A percentile compares a stretch with the other conserved stretches of the same genome.
Conservation (phyloP, 2,329 filamentous ascomycete species). For the Botrytis pseudocinerea region DNA sequence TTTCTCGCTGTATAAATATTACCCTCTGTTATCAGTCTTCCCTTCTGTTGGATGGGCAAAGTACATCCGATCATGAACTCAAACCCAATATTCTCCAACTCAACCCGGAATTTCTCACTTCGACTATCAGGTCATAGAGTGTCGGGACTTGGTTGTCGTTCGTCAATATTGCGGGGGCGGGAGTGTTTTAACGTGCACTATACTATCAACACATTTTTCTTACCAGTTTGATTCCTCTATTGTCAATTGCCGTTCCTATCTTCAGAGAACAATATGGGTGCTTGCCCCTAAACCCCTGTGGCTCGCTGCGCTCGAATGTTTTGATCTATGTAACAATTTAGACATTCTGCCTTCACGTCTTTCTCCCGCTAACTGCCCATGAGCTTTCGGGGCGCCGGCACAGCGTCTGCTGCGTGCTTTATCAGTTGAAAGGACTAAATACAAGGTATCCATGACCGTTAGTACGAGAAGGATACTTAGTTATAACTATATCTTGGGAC, state of each 20-base stretch:
- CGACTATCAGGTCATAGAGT: background rate
- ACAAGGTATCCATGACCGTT: background rate
- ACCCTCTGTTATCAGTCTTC: background rate
- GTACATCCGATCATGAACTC: background rate
- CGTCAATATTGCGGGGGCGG: background rate
- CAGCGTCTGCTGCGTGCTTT: background rate
- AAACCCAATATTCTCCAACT: background rate
- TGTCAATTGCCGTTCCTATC: rapidly evolving
- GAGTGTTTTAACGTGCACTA: background rate
- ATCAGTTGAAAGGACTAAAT: background rate
- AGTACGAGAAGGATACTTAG: background rate
- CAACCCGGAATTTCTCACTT: background rate
- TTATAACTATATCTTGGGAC: background rate
- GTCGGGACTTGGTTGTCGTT: background rate
- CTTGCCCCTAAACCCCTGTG: background rate
- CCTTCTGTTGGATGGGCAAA: background rate
- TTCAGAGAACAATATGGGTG: background rate
- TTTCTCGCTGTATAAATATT: background rate
- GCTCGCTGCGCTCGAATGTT: background rate
- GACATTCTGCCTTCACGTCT: background rate
- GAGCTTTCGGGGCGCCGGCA: background rate
- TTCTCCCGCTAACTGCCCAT: background rate
- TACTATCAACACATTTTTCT: background rate
- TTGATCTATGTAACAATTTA: background rate
- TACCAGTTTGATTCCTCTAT: no score